phyloP scores from a whole-genome alignment of 768 basidiomycete genomes.

The Trametes cubensis region DNA sequence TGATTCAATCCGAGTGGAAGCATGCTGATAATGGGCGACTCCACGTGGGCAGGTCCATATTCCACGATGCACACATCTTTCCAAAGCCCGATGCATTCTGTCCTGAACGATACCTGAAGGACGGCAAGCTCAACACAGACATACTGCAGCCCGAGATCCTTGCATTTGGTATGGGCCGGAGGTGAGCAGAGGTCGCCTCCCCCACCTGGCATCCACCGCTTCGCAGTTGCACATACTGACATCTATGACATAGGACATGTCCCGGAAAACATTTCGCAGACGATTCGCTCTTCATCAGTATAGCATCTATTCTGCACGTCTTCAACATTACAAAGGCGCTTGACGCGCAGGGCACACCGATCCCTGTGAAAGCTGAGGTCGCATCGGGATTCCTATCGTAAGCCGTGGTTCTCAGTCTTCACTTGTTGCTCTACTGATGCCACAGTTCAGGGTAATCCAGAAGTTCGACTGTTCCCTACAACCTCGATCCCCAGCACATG shows the following conservation, averaged over 20 bases:
- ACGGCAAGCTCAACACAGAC: slow-evolving; percentile 17
- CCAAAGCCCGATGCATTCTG: slow-evolving; percentile 51
- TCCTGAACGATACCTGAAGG: slow-evolving; percentile 50
- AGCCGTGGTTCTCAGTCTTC: no score
- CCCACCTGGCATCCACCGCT: no score
- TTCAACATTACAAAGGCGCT: slow-evolving; percentile 15
- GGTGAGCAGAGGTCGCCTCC: not conserved
- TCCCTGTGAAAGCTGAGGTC: not conserved
- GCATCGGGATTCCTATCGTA: slow-evolving; percentile 20
- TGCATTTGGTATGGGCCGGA: slow-evolving; percentile 33
- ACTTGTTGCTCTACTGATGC: no score
- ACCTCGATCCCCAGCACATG: no score
- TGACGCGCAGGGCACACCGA: slow-evolving; percentile 15
- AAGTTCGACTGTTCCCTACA: no score
- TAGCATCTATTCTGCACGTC: slow-evolving; percentile 20
- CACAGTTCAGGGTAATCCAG: no score
- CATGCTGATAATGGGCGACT: no score
- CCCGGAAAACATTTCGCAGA: slow-evolving; percentile 23
- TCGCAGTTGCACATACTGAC: no score
- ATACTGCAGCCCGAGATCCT: slow-evolving; percentile 12
- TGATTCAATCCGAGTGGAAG: no score
- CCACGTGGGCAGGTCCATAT: slow-evolving; percentile 46
- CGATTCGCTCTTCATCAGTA: slow-evolving; percentile 16
- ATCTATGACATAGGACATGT: slow-evolving; percentile 14
- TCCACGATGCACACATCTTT: slow-evolving; percentile 49